Evolutionary conservation across 164 flowering plant genomes (phyloP), one percentile per base, ranked within the genome.

Genomic region (Cinnamomum micranthum): DNA sequence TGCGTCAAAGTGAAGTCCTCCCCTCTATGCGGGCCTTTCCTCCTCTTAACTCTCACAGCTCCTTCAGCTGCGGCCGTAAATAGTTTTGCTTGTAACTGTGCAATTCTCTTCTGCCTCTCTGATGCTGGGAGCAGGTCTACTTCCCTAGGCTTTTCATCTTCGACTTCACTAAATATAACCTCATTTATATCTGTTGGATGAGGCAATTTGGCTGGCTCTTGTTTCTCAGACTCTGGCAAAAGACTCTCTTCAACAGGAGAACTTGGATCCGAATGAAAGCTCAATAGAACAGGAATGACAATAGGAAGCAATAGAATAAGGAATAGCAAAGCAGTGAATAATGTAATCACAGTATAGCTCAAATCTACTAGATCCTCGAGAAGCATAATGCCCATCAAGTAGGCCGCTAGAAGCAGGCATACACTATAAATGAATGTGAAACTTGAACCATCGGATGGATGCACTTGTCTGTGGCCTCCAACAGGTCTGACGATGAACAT

Each of bases 21-120:
- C 52, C 99, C 99, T 84, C 98, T 84, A 69, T 71, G 98, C 14
- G 99, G 99, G 28, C 98, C 96, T 77, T 79, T 87, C 76, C 95
- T 84, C 78, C 97, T 88, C 83, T 92, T 95, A 50, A 95, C 84
- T 78, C 97, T 89, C 69, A 95, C 99, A 6, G 99, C 99, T 73
- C 99, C 99, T 80, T 87, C 97, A 13, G 99, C 99, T 77, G 99
- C 99, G 23, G 99, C 98, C 67, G 89, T 97, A 79, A 88, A 85
- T 68, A 96, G 83, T 80, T 77, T 92, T 64, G 89, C 77, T 74
- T 96, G 99, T 76, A 96, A 73, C 33, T 91, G 97, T 3, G 92
- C 93, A 66, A 96, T 94, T 69, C 95, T 77, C 68, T 91, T 94
- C 71, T 80, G 87, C 83, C 98, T 88, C 76, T 96, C 99, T 20